A percentile compares a stretch with the other conserved stretches of the same genome.
Conservation (phyloP, 768 basidiomycete genomes). For the Daedaleopsis sinensis region DNA sequence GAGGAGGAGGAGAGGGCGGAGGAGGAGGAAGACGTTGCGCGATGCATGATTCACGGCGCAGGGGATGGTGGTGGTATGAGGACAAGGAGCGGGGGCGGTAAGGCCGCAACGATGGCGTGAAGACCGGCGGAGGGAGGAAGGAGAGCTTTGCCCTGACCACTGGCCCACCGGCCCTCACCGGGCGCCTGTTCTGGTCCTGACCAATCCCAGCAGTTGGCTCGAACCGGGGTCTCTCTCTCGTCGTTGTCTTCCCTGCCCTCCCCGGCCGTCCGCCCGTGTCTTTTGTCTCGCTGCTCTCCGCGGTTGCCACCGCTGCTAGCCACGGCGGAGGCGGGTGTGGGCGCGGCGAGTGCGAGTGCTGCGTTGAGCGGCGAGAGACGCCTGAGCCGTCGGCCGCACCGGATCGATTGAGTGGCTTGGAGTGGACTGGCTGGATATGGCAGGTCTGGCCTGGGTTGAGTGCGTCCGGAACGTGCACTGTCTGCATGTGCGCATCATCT, state of each 20-base stretch:
- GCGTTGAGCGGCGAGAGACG: constrained; percentile 4
- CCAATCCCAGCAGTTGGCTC: constrained; percentile 21
- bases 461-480: constrained; percentile 14
- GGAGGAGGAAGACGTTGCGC: constrained; percentile 29
- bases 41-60: constrained; percentile 33
- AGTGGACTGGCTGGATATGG: constrained; percentile 16
- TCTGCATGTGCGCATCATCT: constrained; percentile 26
- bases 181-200: constrained; percentile 15
- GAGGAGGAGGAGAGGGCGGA: constrained; percentile 32
- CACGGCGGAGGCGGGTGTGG: background rate
- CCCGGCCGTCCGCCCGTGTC: background rate
- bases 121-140: constrained; percentile 33
- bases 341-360: background rate
- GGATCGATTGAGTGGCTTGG: constrained; percentile 21
- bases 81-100: constrained; percentile 42
- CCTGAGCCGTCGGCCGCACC: constrained; percentile 14
- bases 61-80: constrained; percentile 41
- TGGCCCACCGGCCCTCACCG: constrained; percentile 21
- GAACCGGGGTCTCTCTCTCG: background rate
- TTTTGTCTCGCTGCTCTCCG: background rate
- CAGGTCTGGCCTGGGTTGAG: constrained; percentile 9
- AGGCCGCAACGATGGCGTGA: constrained; percentile 46
- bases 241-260: constrained; percentile 9
- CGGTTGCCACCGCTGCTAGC: background rate
- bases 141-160: constrained; percentile 26